These are phyloP conservation scores for Schizosaccharomyces versatilis DNA, from an alignment of 1,139 yeast genomes.

Conservation along the genomic window DNA sequence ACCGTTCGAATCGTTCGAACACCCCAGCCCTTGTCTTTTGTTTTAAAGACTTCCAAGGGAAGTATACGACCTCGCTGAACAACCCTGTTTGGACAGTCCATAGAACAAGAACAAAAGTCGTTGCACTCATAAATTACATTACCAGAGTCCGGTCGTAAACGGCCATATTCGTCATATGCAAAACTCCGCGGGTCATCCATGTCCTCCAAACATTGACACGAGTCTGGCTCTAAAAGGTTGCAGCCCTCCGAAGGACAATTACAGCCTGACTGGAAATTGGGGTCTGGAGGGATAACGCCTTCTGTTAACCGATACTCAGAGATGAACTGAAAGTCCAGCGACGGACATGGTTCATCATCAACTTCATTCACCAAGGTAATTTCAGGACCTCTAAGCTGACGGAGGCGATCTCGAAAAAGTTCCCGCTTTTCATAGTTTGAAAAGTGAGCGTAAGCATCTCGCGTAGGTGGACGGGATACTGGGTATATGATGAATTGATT, in stretches of 20 bases:
- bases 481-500: neutral
- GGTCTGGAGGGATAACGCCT: constrained; percentile 3
- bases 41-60: constrained; percentile 9
- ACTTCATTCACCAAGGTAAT: constrained; percentile 4
- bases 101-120: constrained; percentile 6
- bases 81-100: constrained; percentile 8
- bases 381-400: constrained; percentile 4
- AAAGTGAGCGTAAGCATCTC: neutral
- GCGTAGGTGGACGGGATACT: neutral
- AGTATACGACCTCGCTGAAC: constrained; percentile 10
- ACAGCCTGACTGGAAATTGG: constrained; percentile 4
- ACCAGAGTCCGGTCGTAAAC: constrained; percentile 4
- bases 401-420: constrained; percentile 1
- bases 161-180: constrained; percentile 7
- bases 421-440: neutral
- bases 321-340: constrained; percentile 4
- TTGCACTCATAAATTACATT: constrained; percentile 9
- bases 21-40: constrained; percentile 11
- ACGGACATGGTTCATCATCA: constrained; percentile 6
- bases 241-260: constrained; percentile 6
- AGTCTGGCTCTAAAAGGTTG: neutral
- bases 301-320: constrained; percentile 1
- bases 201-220: constrained; percentile 8
- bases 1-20: constrained; percentile 6
- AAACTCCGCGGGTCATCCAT: constrained; percentile 3